Evolutionary conservation across 23 red algal species (phyloP), one percentile per base, ranked within the genome.

Genomic region (Gracilaria caudata): DNA sequence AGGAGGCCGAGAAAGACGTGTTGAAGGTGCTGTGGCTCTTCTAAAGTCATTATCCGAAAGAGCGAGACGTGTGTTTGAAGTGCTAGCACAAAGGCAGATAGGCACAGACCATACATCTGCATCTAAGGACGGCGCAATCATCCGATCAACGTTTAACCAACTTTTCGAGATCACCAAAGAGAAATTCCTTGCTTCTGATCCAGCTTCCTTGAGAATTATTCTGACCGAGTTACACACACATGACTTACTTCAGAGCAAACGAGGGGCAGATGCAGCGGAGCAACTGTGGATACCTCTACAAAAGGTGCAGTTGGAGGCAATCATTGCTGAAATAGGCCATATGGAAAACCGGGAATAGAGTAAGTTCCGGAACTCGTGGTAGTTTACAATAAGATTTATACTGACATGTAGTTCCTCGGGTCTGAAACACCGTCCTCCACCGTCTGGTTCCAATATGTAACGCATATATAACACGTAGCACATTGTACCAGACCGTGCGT

Each of bases 1-100:
- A 0, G 86, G 81, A 39, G 75, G 94, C 7, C 57, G 56, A 44
- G 94, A 78, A 56, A 68, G 59, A 4, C 83, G 79, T 19, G 86
- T 98, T 21, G 87, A 93, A 59, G 90, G 83, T 34, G 90, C 95
- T 21, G 51, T 94, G 11, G 85, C 92, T 51, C 82, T 98, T 76
- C 86, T 98, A 17, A 84, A 55, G 33, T 83, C 80, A 13, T 51
- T 98, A 25, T 92, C 95, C 44, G 39, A 83, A 59, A 92, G 93
- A 32, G 95, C 90, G 28, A 84, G 74, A 29, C 72, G 81, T 14
- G 86, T 98, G 7, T 98, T 98, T 58, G 43, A 75, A 43, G 40
- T 92, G 53, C 81, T 98, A 26, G 95, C 95, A 24, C 44, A 91
- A 44, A 38, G 87, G 32, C 88, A 94, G 38, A 39, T 78, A 10